These are phyloP conservation scores for Hymenoscyphus infarciens DNA, from an alignment of 2,329 filamentous ascomycete species.

Conservation along the genomic window DNA sequence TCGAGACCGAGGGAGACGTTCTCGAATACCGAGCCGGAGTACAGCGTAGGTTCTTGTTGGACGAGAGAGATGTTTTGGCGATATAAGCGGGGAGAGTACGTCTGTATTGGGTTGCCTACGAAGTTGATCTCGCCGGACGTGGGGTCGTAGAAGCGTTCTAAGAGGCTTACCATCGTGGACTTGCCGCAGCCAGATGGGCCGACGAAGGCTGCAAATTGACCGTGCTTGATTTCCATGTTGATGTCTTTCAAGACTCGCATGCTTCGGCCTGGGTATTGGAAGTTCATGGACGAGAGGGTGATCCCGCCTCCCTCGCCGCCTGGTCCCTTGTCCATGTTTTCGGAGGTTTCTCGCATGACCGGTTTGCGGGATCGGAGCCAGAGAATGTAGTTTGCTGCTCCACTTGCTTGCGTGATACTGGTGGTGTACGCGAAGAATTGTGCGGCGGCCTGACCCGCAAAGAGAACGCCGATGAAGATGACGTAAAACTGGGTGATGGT, in stretches of 20 bases:
- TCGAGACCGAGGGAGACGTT: slow-evolving; percentile 63
- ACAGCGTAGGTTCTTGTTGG: slow-evolving; percentile 68
- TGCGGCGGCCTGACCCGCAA: slow-evolving; percentile 80
- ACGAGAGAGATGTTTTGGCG: slow-evolving; percentile 63
- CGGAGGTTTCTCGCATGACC: not conserved
- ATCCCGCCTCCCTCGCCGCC: slow-evolving; percentile 33
- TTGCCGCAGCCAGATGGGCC: slow-evolving; percentile 84
- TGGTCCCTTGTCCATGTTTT: not conserved
- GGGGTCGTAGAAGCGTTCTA: slow-evolving; percentile 92
- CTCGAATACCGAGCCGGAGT: slow-evolving; percentile 63
- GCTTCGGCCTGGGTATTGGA: slow-evolving; percentile 70
- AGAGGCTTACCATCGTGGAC: slow-evolving; percentile 66
- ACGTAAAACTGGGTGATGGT: slow-evolving; percentile 81
- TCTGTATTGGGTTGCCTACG: slow-evolving; percentile 44
- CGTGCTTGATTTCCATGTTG: slow-evolving; percentile 62
- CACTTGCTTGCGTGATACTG: slow-evolving; percentile 4
- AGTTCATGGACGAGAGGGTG: slow-evolving; percentile 53
- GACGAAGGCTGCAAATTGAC: slow-evolving; percentile 88
- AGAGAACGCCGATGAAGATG: slow-evolving; percentile 80
- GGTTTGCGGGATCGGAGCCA: slow-evolving; percentile 1
- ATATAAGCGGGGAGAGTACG: slow-evolving; percentile 57
- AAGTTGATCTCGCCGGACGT: slow-evolving; percentile 25
- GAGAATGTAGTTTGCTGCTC: slow-evolving; percentile 5
- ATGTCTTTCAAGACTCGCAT: slow-evolving; percentile 82
- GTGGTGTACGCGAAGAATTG: slow-evolving; percentile 34